A percentile compares a stretch with the other conserved stretches of the same genome.
Evolutionary conservation across 2,329 filamentous ascomycete genomes (phyloP).

Genomic region (Diplodia seriata): DNA sequence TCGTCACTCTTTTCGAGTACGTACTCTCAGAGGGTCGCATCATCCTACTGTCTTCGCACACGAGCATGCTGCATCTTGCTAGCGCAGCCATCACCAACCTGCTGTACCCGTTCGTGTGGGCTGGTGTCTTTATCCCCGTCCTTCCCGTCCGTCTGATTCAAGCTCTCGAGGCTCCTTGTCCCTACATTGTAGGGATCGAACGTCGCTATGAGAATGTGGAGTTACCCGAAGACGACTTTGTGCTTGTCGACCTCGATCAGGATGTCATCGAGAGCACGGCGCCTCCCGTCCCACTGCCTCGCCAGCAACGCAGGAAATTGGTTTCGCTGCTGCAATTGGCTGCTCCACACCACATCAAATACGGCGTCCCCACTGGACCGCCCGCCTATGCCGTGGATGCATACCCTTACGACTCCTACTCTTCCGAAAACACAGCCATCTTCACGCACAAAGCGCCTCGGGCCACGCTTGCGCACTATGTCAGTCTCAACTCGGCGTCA

Average conservation of each 20-base stretch:
- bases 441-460: slow-evolving; percentile 75
- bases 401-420: slow-evolving; percentile 88
- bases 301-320: slow-evolving; percentile 89
- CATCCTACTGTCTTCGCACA: slow-evolving; percentile 94
- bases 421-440: slow-evolving; percentile 81
- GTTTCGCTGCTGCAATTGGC: slow-evolving; percentile 86
- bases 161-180: slow-evolving; percentile 91
- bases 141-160: slow-evolving; percentile 87
- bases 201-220: slow-evolving; percentile 85
- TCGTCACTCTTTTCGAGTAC: slow-evolving; percentile 91
- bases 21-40: slow-evolving; percentile 92
- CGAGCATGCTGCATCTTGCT: slow-evolving; percentile 92
- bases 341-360: slow-evolving; percentile 87
- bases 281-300: slow-evolving; percentile 78
- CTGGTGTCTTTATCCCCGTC: slow-evolving; percentile 91
- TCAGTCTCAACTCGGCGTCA: slow-evolving; percentile 84
- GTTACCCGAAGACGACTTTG: slow-evolving; percentile 93
- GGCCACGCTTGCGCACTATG: slow-evolving; percentile 82
- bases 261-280: slow-evolving; percentile 87
- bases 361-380: slow-evolving; percentile 84
- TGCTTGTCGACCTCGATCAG: slow-evolving; percentile 86
- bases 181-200: slow-evolving; percentile 96
- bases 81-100: slow-evolving; percentile 85
- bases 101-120: slow-evolving; percentile 90
- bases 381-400: slow-evolving; percentile 93